phyloP scores from a whole-genome alignment of 169 alveolate species.

The Eimeria maxima region DNA sequence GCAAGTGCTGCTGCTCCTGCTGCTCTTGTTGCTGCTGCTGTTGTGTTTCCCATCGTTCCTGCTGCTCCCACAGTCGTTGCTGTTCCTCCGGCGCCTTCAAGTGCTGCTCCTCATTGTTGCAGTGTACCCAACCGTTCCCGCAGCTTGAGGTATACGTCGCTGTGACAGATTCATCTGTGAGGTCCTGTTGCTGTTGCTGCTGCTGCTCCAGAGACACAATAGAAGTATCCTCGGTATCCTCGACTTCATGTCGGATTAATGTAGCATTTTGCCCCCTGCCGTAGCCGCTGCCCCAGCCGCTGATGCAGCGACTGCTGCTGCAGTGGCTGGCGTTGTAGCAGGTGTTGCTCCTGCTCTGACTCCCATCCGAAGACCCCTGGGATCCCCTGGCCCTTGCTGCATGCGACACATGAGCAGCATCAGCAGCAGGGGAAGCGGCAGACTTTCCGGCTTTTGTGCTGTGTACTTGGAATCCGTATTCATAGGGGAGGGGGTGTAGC shows the following conservation, averaged over 20 bases:
- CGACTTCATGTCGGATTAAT: neutral
- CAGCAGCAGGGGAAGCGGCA: constrained; percentile 26
- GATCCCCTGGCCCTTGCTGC: neutral
- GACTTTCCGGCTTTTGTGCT: neutral
- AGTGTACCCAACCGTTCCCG: neutral
- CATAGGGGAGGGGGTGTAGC: neutral
- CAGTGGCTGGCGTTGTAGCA: constrained; percentile 8
- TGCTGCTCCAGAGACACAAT: neutral
- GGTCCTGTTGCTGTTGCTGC: constrained; percentile 30
- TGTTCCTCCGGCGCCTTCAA: neutral
- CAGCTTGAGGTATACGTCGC: constrained; percentile 16
- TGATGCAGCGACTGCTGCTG: neutral
- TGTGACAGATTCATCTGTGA: neutral
- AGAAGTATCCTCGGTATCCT: neutral
- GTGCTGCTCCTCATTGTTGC: constrained; percentile 18
- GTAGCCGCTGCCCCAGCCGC: constrained; percentile 18
- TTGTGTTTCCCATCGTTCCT: neutral
- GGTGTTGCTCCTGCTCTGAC: neutral
- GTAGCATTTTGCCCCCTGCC: neutral
- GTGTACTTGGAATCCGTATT: neutral
- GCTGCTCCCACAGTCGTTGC: constrained; percentile 34
- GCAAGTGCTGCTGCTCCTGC: constrained; percentile 39
- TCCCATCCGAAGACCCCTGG: too few relatives aligned
- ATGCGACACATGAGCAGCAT: neutral
- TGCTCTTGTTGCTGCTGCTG: neutral